Evolutionary conservation across 441 rosid genomes (phyloP), one percentile per base, ranked within the genome.

Genomic region (Populus tomentosa): DNA sequence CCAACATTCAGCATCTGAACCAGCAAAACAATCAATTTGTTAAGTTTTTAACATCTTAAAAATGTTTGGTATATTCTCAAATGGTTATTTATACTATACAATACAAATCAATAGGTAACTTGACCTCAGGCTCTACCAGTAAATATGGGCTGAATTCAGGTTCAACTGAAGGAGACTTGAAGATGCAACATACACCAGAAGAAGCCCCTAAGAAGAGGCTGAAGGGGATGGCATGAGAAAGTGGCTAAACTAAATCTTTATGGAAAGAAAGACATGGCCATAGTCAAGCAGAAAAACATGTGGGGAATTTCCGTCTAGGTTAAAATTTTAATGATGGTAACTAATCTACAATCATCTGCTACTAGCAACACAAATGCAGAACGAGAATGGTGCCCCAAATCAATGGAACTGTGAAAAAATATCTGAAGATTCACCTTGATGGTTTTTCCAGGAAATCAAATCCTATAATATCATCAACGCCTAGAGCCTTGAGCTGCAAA

Each of bases 371-470:
- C 24, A 53, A 53, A 73, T 35, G 36, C n/a, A 80, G 32, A 71
- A 53, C 23, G 10, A 56, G 46, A 71, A 5, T 24, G 28, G 10
- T 53, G 65, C 33, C 24, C 28, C 50, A 32, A 69, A 77, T 42
- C 30, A 77, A 38, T 24, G 26, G 26, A 65, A 30, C 4, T 5
- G 59, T 36, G 46, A 42, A 61, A 80, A 79, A 71, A 33, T 14
- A 18, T 68, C 20, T 23, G 56, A 30, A 26, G 23, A 40, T 67
- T 73, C 83, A 95, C 99, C 97, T 94, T 75, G 95, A 85, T 53
- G 98, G 99, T 81, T 91, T 95, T 82, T 95, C 99, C 50, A 95
- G 84, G 86, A 95, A 94, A 84, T 94, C 94, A 89, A 95, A 95
- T 72, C 99, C 98, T 83, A 89, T 72, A 53, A 95, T 90, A 89